Conservation (phyloP, 78 protist species). For the Pelomyxa schiedti region DNA sequence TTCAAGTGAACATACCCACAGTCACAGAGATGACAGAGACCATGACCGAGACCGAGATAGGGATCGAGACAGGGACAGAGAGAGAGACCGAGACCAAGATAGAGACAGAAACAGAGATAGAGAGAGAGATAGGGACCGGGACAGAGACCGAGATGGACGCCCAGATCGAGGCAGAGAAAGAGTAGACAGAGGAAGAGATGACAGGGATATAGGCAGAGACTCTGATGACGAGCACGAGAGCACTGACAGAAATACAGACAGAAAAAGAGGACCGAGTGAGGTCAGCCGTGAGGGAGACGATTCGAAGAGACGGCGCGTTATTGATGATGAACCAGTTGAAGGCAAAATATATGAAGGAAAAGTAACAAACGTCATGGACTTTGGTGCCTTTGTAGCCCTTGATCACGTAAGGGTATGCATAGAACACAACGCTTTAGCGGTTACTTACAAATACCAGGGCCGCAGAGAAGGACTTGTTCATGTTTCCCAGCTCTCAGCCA, state of each 20-base stretch:
- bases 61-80: no score
- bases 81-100: no score
- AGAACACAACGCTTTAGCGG: no score
- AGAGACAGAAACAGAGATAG: no score
- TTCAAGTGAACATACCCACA: background rate
- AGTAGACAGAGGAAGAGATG: background rate
- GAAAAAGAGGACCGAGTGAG: background rate
- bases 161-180: background rate
- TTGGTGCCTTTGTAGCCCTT: conserved; percentile 67
- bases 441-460: no score
- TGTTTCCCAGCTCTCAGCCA: conserved; percentile 16
- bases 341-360: conserved; percentile 58
- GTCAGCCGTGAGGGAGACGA: conserved; percentile 3
- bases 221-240: conserved; percentile 6
- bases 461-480: conserved; percentile 78
- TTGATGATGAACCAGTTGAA: conserved; percentile 50
- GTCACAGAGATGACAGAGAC: conserved; percentile 11
- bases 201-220: conserved; percentile 6
- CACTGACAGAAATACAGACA: conserved; percentile 6
- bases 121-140: no score
- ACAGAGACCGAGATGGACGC: no score
- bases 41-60: no score
- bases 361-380: conserved; percentile 51
- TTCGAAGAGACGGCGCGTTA: background rate
- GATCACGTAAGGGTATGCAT: conserved; percentile 39